A percentile compares a stretch with the other conserved stretches of the same genome.
Evolutionary conservation across 306 rosid genomes (phyloP).

Genomic region (Quercus variabilis): DNA sequence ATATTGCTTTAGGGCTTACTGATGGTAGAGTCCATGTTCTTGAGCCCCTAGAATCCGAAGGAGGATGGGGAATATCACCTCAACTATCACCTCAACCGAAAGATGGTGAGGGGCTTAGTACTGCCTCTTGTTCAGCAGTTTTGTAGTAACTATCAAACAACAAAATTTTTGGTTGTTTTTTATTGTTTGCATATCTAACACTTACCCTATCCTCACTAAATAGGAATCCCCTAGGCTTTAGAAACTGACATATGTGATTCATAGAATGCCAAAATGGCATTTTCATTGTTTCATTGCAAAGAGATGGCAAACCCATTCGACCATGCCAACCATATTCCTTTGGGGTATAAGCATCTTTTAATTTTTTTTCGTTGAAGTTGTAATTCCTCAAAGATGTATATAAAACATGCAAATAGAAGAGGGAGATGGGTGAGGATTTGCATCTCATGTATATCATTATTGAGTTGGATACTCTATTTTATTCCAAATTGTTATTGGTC

Average conservation of each 20-base stretch:
- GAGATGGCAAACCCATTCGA: neutral
- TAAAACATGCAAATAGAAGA: too few relatives aligned
- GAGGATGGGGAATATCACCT: neutral
- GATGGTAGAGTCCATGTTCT: conserved; percentile 12
- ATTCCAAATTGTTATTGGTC: too few relatives aligned
- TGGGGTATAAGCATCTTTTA: too few relatives aligned
- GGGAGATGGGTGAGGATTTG: too few relatives aligned
- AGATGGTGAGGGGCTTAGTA: neutral
- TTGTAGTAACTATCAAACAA: neutral
- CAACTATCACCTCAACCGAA: neutral
- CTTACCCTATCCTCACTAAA: too few relatives aligned
- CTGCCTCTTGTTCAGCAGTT: neutral
- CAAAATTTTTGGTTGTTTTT: neutral
- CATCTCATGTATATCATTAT: too few relatives aligned
- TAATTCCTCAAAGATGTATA: too few relatives aligned
- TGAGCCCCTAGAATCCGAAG: conserved; percentile 15
- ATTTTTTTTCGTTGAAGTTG: too few relatives aligned
- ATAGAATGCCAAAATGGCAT: neutral
- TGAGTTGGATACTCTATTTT: too few relatives aligned
- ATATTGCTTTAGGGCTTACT: conserved; percentile 20
- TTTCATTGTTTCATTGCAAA: neutral
- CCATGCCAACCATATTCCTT: neutral
- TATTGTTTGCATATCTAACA: too few relatives aligned
- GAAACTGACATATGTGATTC: too few relatives aligned
- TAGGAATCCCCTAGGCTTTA: too few relatives aligned